Evolutionary conservation across 495 filamentous ascomycete genomes (phyloP), one percentile per base, ranked within the genome.

Genomic region (Hypoxylon fuscum): DNA sequence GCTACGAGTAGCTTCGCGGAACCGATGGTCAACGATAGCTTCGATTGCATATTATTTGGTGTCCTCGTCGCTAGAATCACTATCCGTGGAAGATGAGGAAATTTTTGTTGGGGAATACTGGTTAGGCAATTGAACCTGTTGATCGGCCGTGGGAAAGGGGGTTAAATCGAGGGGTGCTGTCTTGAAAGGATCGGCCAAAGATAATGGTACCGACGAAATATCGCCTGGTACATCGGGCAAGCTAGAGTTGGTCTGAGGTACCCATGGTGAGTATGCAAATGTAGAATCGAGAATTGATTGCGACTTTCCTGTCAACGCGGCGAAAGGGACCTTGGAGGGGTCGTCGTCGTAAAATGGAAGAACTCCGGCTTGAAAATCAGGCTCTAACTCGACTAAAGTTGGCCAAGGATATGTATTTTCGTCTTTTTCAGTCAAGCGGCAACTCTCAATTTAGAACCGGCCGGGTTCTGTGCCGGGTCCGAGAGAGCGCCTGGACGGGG

Each of bases 401-500:
- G 62, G 62, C 62, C 62, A 64, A 0, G 20, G 17, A 5, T 22
- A 8, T 6, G 11, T 1, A 32, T 21, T 31, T 7, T 1, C 5
- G 25, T 58, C 61, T 10, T n/a, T 5, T 17, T 21, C 9, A n/a
- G n/a, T 48, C 54, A 47, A 1, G 32, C 12, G 2, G n/a, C 22
- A 5, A 49, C 31, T 18, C 49, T 41, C 1, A 65, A n/a, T 5
- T 10, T 0, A 6, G 49, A 18, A 27, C 6, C 7, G 5, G 0
- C 7, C 0, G 44, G 32, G 41, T 55, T 66, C 7, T 15, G 22
- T 18, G 11, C 32, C 5, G 43, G 46, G 9, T 62, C 44, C n/a
- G 48, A 14, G 3, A 37, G n/a, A 27, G 9, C 17, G 3, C 59
- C 63, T 0, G 63, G 63, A 0, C 63, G 45, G 58, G 63, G 5